These are phyloP conservation scores for Leptographium lundbergii DNA, from an alignment of 2,329 filamentous ascomycete genomes.

Conservation along the genomic window DNA sequence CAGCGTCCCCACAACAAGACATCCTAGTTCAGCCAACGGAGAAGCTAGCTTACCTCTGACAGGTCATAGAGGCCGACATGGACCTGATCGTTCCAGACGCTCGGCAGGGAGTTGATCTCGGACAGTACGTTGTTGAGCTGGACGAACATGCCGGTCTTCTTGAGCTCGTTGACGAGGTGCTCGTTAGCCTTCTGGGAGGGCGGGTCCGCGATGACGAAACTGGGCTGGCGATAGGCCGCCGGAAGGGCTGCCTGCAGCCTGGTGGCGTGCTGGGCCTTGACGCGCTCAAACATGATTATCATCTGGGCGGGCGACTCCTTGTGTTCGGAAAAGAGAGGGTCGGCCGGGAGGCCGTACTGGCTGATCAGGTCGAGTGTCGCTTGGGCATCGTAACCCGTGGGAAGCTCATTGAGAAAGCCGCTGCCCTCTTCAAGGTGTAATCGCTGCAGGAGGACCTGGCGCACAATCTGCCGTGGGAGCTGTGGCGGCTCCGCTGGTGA, in stretches of 20 bases:
- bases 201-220: conserved; percentile 36
- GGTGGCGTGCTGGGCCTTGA: conserved; percentile 30
- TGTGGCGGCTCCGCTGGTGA: conserved; percentile 20
- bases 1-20: background rate
- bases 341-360: conserved; percentile 40
- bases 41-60: background rate
- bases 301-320: conserved; percentile 35
- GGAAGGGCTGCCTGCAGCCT: conserved; percentile 28
- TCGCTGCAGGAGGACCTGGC: conserved; percentile 47
- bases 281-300: conserved; percentile 46
- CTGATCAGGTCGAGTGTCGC: conserved; percentile 44
- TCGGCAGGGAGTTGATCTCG: background rate
- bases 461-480: conserved; percentile 40
- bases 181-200: conserved; percentile 30
- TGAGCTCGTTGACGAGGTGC: conserved; percentile 27
- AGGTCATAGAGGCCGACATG: background rate
- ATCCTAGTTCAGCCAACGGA: too few species aligned
- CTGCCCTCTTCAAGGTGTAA: conserved; percentile 34
- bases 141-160: conserved; percentile 23
- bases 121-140: conserved; percentile 24
- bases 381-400: conserved; percentile 28
- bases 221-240: conserved; percentile 22
- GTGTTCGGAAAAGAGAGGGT: conserved; percentile 35
- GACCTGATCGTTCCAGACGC: background rate
- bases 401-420: conserved; percentile 34